phyloP scores from a whole-genome alignment of 345 rosid genomes.

The Syzygium aromaticum region DNA sequence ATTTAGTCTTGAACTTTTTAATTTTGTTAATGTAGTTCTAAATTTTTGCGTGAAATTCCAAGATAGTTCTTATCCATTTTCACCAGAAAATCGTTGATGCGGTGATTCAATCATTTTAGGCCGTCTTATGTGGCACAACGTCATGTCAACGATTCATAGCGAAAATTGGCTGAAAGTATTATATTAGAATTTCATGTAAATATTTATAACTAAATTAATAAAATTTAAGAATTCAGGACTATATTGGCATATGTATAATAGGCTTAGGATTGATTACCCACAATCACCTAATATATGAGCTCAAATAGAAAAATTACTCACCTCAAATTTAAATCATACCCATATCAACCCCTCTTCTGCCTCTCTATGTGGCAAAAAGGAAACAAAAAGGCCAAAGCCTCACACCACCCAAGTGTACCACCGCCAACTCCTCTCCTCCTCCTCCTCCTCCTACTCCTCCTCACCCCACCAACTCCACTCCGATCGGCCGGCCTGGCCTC shows the following conservation, averaged over 20 bases:
- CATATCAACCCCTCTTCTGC: not conserved
- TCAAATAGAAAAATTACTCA: not conserved
- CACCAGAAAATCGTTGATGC: fast-evolving
- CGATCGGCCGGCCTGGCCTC: not conserved
- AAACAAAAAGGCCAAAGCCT: not conserved
- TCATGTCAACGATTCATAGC: fast-evolving
- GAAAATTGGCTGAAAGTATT: not conserved
- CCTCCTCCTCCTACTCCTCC: not conserved
- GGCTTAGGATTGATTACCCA: fast-evolving
- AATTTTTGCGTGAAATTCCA: fast-evolving
- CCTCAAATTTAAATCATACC: not conserved
- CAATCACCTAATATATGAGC: not conserved
- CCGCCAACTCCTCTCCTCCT: not conserved
- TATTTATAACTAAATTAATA: not conserved
- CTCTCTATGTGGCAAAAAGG: not conserved
- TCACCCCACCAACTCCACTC: not conserved
- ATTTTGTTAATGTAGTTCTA: not conserved
- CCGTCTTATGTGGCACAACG: fast-evolving
- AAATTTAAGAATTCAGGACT: fast-evolving
- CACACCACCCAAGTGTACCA: not conserved
- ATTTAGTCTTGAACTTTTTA: not conserved
- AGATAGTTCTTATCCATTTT: fast-evolving
- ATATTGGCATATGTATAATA: fast-evolving
- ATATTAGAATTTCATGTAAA: not conserved
- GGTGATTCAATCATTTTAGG: fast-evolving